Conservation (phyloP, 352 stramenopile species). For the Thalassiosira mediterranea region DNA sequence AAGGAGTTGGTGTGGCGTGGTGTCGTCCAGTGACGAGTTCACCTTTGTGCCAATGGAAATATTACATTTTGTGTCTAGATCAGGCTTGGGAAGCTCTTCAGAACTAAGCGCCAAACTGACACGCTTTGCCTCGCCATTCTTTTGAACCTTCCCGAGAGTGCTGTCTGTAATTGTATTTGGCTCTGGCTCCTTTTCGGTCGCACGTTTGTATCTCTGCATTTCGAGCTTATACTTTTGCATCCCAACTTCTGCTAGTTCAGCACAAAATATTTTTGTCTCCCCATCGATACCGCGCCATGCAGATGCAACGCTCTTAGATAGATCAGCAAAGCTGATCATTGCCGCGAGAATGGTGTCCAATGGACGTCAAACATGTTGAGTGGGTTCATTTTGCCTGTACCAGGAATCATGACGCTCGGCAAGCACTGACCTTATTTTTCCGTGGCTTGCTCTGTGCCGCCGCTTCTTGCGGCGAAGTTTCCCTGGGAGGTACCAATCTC, state of each 20-base stretch:
- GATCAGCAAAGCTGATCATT: constrained; percentile 3
- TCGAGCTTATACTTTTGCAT: constrained; percentile 12
- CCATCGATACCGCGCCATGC: neutral
- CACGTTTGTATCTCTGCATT: too few relatives aligned
- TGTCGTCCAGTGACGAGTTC: too few relatives aligned
- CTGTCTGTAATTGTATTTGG: too few relatives aligned
- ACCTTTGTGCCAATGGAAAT: too few relatives aligned
- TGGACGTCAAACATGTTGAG: neutral
- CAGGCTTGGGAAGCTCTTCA: too few relatives aligned
- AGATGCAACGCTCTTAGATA: neutral
- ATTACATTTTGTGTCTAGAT: too few relatives aligned
- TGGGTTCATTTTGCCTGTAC: too few relatives aligned
- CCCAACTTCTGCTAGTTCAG: neutral
- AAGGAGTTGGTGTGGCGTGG: too few relatives aligned
- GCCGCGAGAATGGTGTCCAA: neutral
- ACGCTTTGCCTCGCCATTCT: too few relatives aligned
- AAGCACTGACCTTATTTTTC: neutral
- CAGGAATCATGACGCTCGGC: neutral
- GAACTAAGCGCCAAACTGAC: too few relatives aligned
- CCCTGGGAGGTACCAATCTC: constrained; percentile 2
- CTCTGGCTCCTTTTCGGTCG: too few relatives aligned
- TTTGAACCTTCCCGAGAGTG: too few relatives aligned
- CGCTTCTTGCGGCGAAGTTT: constrained; percentile 3
- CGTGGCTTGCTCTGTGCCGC: neutral
- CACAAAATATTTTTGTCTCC: constrained; percentile 9